Evolutionary conservation across 2,329 filamentous ascomycete species (phyloP), one percentile per base, ranked within the genome.

Genomic region (Stromatinia cepivora): DNA sequence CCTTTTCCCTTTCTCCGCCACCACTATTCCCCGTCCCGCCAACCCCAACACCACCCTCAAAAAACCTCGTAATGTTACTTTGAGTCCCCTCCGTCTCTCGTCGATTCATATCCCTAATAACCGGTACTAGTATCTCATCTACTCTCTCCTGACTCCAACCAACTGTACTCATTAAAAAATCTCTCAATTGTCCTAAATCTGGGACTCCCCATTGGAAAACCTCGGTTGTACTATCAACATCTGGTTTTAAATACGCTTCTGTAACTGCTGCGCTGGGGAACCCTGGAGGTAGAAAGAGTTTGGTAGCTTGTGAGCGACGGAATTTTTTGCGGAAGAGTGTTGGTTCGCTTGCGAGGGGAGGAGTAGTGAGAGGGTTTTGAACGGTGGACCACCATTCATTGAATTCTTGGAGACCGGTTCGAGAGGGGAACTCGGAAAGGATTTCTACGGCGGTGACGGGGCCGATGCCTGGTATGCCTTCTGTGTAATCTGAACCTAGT

Each of bases 381-480:
- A 97, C 89, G 22, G 87, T 86, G 3, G 85, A 82, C 92, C 93
- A 98, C 95, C 95, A 99, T 4, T 92, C 88, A 69, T 87, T 89
- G 80, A 99, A 99, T 15, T 88, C 83, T n/a, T 85, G 81, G 0
- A 99, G 86, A 20, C 48, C 88, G 82, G 69, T 84, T 76, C 72
- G 76, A 0, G 80, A 57, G 0, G 88, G 85, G 73, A 99, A 99
- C 76, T 99, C 95, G 9, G 92, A 94, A 0, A 99, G 84, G 69
- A 99, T 94, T 79, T 99, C 95, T 2, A 99, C 84, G 0, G 95
- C 96, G 0, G 93, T 97, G 62, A 99, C 95, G 0, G 96, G 95
- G 0, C 95, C 95, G 45, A 99, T 90, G 4, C 93, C 94, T 0
- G 92, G 88, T 0, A 99, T 85, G 0, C 95, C 95, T 76, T 98